Evolutionary conservation across 805 yeast genomes (phyloP).

Genomic region (Kodamaea restingae): DNA sequence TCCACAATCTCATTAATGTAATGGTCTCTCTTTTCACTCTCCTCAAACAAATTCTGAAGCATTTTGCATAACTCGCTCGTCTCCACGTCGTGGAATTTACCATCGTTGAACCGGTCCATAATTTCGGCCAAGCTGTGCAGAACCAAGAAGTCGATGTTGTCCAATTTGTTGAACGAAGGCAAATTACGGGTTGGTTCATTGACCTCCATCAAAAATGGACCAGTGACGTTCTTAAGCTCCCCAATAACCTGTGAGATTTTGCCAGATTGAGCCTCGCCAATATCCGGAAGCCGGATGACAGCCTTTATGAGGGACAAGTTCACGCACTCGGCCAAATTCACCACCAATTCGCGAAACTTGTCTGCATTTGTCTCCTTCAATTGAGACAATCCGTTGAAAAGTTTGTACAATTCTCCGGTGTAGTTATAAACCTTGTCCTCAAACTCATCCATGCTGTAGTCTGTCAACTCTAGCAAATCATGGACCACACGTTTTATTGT

Average conservation of each 20-base stretch:
- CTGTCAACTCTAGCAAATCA: slow-evolving; percentile 3
- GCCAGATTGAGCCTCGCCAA: slow-evolving; percentile 33
- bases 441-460: slow-evolving; percentile 9
- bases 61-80: slow-evolving; percentile 44
- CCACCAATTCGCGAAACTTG: slow-evolving; percentile 25
- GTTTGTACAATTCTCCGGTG: slow-evolving; percentile 16
- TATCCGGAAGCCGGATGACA: slow-evolving; percentile 25
- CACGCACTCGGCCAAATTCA: slow-evolving; percentile 25
- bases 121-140: slow-evolving; percentile 43
- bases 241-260: slow-evolving; percentile 27
- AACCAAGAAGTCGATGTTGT: slow-evolving; percentile 30
- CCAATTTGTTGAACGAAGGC: slow-evolving; percentile 24
- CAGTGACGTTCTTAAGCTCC: slow-evolving; percentile 18
- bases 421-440: slow-evolving; percentile 19
- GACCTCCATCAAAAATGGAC: slow-evolving; percentile 16
- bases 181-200: slow-evolving; percentile 17
- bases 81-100: slow-evolving; percentile 45
- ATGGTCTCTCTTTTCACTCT: slow-evolving; percentile 42
- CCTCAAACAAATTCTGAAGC: slow-evolving; percentile 39
- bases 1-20: slow-evolving; percentile 45
- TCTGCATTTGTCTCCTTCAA: slow-evolving; percentile 23
- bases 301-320: slow-evolving; percentile 26
- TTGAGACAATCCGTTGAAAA: slow-evolving; percentile 20
- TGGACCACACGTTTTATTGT: slow-evolving; percentile 4
- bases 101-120: slow-evolving; percentile 48